phyloP scores from a whole-genome alignment of 345 rosid species.

The Hibiscus mutabilis region DNA sequence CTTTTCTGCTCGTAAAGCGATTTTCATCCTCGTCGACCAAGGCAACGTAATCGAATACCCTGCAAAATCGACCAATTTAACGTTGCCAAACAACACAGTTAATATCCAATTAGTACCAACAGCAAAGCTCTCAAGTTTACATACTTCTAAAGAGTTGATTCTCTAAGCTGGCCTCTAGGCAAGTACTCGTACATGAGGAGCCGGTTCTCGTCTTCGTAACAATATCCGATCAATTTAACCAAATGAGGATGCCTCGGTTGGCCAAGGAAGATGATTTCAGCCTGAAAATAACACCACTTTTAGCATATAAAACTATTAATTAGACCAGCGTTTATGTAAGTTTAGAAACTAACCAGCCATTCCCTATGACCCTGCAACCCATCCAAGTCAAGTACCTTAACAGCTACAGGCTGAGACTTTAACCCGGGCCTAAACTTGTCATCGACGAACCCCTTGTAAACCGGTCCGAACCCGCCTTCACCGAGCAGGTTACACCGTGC shows the following conservation, averaged over 20 bases:
- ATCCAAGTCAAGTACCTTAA: slow-evolving; percentile 58
- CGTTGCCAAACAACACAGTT: neutral
- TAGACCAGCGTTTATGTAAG: neutral
- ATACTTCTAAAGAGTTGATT: slow-evolving; percentile 69
- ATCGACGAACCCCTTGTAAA: slow-evolving; percentile 62
- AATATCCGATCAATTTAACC: slow-evolving; percentile 71
- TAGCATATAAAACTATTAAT: neutral
- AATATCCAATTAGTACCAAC: neutral
- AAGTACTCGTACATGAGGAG: slow-evolving; percentile 68
- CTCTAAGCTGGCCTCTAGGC: slow-evolving; percentile 72
- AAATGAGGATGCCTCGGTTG: slow-evolving; percentile 62
- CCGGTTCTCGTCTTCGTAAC: slow-evolving; percentile 66
- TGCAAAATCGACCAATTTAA: neutral
- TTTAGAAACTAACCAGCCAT: slow-evolving; percentile 55
- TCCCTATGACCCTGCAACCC: slow-evolving; percentile 77
- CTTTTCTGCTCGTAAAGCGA: slow-evolving; percentile 72
- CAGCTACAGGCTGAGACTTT: slow-evolving; percentile 66
- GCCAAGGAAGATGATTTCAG: slow-evolving; percentile 77
- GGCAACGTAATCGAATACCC: slow-evolving; percentile 41
- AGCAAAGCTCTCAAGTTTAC: slow-evolving; percentile 5
- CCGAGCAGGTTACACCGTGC: slow-evolving; percentile 54
- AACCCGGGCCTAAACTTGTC: slow-evolving; percentile 49
- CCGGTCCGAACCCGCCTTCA: slow-evolving; percentile 78
- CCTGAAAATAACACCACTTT: slow-evolving; percentile 32
- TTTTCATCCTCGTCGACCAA: slow-evolving; percentile 74